Base-by-base conservation (phyloP, 1,284 basidiomycete species). In the Schizopora paradoxa region DNA sequence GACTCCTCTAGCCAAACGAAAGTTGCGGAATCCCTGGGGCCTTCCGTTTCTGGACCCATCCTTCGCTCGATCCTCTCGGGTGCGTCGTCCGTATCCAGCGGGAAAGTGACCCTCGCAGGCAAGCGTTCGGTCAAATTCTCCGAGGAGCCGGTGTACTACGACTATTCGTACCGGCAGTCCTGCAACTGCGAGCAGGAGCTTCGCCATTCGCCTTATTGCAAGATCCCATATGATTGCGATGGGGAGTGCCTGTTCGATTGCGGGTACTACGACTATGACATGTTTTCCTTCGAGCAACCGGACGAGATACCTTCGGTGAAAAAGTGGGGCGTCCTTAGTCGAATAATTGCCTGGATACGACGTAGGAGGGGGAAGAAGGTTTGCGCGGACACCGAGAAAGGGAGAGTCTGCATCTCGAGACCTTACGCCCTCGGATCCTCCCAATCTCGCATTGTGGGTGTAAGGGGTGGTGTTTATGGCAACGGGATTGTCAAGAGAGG, bases 1-100 rank as follows among this genome's bases (percentile, higher is more conserved):
- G 74, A 35, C 94, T 73, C 13, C 91, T 73, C 47, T 83, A 79
- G 54, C 87, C 48, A 50, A 19, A 50, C 48, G 14, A 50, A 50
- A 26, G 48, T 50, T 14, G 48, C 45, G 16, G 38, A 29, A 23
- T 27, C 31, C 6, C n/a, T n/a, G n/a, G n/a, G n/a, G n/a, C n/a
- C n/a, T n/a, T n/a, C n/a, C n/a, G n/a, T n/a, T n/a, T n/a, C n/a
- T n/a, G n/a, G n/a, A n/a, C 43, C 48, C 16, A 25, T 39, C 14
- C 48, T 43, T 14, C 45, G 45, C 5, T 51, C 49, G n/a, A 51
- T 51, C 21, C 49, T 51, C 29, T 18, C 25, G 11, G 43, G 45
- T 16, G 47, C 49, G 3, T 41, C 49, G 6, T 51, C 49, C n/a
- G 45, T 51, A 14, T 47, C 49, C 6, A 51, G 49, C 32, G 41